phyloP scores from a whole-genome alignment of 805 yeast genomes.

The Cyberlindnera americana region DNA sequence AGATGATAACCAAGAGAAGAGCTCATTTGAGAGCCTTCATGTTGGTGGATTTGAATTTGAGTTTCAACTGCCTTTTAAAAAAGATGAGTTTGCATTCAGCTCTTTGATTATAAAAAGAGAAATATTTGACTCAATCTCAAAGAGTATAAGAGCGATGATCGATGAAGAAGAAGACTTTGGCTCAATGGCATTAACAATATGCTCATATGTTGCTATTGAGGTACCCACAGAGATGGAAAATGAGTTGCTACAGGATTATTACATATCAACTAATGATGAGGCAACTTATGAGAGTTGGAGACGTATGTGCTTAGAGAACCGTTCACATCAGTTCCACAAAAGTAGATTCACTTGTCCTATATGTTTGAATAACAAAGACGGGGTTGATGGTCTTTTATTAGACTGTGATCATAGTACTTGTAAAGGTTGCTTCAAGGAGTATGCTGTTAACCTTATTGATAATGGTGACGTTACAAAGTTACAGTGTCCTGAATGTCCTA shows the following conservation, averaged over 20 bases:
- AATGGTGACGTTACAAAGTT: constrained; percentile 48
- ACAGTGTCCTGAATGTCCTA: constrained; percentile 53
- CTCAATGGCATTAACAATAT: constrained; percentile 39
- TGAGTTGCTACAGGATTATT: constrained; percentile 14
- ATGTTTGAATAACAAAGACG: constrained; percentile 49
- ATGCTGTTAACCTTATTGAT: constrained; percentile 38
- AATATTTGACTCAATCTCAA: constrained; percentile 24
- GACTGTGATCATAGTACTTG: constrained; percentile 52
- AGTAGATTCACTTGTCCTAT: constrained; percentile 51
- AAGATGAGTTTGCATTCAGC: constrained; percentile 13
- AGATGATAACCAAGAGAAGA: background rate
- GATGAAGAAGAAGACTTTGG: constrained; percentile 16
- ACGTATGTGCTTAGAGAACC: constrained; percentile 25
- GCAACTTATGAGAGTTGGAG: constrained; percentile 1
- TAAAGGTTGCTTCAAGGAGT: constrained; percentile 40
- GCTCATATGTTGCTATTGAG: constrained; percentile 37
- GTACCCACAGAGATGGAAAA: constrained; percentile 6
- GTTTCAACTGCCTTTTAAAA: background rate
- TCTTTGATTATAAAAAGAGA: constrained; percentile 18
- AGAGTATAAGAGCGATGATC: constrained; percentile 24
- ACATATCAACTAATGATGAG: constrained; percentile 1
- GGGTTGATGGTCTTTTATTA: constrained; percentile 33
- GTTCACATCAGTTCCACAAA: constrained; percentile 29
- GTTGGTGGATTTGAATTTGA: constrained; percentile 2
- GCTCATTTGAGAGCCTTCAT: background rate